Percentiles rank a stretch among this genome's conserved stretches.
These are phyloP conservation scores for Wickerhamomyces queroliae DNA, from an alignment of 805 yeast genomes.

Conservation along the genomic window DNA sequence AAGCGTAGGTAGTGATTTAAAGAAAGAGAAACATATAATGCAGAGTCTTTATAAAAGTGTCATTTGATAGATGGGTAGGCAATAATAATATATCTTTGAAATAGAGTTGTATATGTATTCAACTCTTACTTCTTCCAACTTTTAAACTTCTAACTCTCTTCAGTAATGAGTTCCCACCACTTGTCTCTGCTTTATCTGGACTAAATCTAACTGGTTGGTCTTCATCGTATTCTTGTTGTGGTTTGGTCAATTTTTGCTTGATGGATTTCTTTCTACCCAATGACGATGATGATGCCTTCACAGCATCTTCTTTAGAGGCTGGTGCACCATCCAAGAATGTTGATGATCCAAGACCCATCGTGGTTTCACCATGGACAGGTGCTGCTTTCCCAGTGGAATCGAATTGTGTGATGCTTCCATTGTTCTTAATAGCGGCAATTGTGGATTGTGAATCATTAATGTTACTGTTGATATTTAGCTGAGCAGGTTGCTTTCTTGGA, in stretches of 20 bases:
- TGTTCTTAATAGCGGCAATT: slow-evolving; percentile 41
- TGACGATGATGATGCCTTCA: slow-evolving; percentile 27
- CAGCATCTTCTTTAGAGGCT: slow-evolving; percentile 52
- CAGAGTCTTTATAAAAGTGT: too few relatives aligned
- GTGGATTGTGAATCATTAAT: slow-evolving; percentile 13
- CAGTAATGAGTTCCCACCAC: slow-evolving; percentile 53
- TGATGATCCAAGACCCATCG: slow-evolving; percentile 86
- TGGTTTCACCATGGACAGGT: slow-evolving; percentile 79
- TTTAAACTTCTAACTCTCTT: slow-evolving; percentile 87
- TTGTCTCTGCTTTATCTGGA: slow-evolving; percentile 19
- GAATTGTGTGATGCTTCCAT: slow-evolving; percentile 53
- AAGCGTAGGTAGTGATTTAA: too few relatives aligned
- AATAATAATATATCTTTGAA: too few relatives aligned
- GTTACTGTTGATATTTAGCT: not conserved
- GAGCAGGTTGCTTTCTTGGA: slow-evolving; percentile 5
- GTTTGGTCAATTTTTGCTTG: slow-evolving; percentile 49
- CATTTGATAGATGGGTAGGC: not conserved
- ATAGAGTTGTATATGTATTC: too few relatives aligned
- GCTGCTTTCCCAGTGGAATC: slow-evolving; percentile 65
- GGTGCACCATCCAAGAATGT: slow-evolving; percentile 97
- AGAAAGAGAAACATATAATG: too few relatives aligned
- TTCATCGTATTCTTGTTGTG: slow-evolving; percentile 14
- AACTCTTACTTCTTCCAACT: slow-evolving; percentile 43
- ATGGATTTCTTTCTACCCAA: slow-evolving; percentile 81
- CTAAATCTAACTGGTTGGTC: slow-evolving; percentile 26